Evolutionary conservation across 2,329 filamentous ascomycete genomes (phyloP).

Genomic region (Clonostachys byssicola): DNA sequence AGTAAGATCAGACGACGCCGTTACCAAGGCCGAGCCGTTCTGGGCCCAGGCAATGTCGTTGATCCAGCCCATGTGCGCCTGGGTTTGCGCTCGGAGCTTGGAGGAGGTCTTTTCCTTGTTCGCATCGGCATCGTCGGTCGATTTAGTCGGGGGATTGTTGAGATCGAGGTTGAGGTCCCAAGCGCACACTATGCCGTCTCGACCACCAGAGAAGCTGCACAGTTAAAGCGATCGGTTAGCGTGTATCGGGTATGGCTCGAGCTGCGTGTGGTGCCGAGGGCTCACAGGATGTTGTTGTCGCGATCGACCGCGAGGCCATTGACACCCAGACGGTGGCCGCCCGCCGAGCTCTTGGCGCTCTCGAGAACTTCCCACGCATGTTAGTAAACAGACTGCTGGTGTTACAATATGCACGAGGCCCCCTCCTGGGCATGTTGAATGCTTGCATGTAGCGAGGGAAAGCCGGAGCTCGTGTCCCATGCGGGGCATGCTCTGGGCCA

Average conservation of each 20-base stretch:
- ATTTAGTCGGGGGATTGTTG: slow-evolving; percentile 8
- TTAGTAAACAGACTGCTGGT: slow-evolving; percentile 1
- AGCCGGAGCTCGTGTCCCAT: not conserved
- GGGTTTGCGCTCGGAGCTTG: slow-evolving; percentile 56
- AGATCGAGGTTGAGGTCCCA: slow-evolving; percentile 84
- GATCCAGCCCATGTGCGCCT: slow-evolving; percentile 92
- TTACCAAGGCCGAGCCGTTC: slow-evolving; percentile 75
- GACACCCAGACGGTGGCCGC: slow-evolving; percentile 88
- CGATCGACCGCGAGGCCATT: slow-evolving; percentile 89
- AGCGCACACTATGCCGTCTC: slow-evolving; percentile 92
- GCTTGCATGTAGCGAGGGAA: not conserved
- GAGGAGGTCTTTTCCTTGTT: slow-evolving; percentile 37
- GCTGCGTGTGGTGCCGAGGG: slow-evolving; percentile 1
- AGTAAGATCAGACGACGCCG: slow-evolving; percentile 88
- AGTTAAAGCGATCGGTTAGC: slow-evolving; percentile 12
- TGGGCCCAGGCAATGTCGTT: slow-evolving; percentile 85
- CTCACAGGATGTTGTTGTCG: slow-evolving; percentile 81
- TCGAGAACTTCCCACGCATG: slow-evolving; percentile 44
- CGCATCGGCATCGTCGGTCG: slow-evolving; percentile 14
- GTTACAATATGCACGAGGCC: not conserved
- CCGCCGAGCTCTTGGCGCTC: slow-evolving; percentile 53
- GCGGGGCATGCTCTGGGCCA: not conserved
- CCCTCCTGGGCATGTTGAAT: not conserved
- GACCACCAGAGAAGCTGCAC: slow-evolving; percentile 84
- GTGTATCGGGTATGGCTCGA: slow-evolving; percentile 1